Evolutionary conservation across 1,284 basidiomycete genomes (phyloP), one percentile per base, ranked within the genome.

Genomic region (Ceratobasidium sp.): DNA sequence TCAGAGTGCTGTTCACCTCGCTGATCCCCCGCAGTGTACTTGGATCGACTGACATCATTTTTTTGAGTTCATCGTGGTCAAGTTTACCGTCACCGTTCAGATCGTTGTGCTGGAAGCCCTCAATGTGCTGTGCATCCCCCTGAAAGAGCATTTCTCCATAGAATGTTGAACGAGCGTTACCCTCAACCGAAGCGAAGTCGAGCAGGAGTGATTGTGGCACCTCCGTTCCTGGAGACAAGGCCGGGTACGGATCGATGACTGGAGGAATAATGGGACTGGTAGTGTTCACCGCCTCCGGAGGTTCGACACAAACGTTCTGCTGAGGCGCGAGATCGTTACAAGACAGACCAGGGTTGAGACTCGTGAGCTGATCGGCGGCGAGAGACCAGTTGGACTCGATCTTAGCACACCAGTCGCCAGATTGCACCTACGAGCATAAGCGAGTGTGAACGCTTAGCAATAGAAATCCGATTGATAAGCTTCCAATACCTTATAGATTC

Each of bases 331-430:
- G 51, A 2, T 50, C 31, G 22, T 71, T 24, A 36, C 66, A 71
- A 5, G 47, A 53, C 6, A 71, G 17, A 2, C 66, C 66, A 19
- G 66, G 66, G 51, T 71, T 71, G 51, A 71, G 50, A 15, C 8
- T 33, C 4, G 44, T 14, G 24, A 71, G 66, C 17, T 71, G 27
- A 27, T 47, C 48, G 22, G 3, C 3, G 7, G 66, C 11, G 33
- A 71, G 50, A 15, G 17, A 15, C 6, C 6, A 44, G 22, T 57
- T 36, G n/a, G 24, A n/a, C 31, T 71, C 66, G 48, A 71, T 71
- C 48, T 71, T 54, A 8, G 66, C 50, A 36, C 66, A 71, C 66
- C 66, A 71, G 51, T 71, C 66, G 51, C 66, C 66, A 24, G 7
- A 8, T 27, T 71, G 66, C 24, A 71, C 64, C 64, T 66, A 36